Evolutionary conservation across 371 early-diverging fungal genomes (phyloP).

Genomic region (Lichtheimia ramosa): DNA sequence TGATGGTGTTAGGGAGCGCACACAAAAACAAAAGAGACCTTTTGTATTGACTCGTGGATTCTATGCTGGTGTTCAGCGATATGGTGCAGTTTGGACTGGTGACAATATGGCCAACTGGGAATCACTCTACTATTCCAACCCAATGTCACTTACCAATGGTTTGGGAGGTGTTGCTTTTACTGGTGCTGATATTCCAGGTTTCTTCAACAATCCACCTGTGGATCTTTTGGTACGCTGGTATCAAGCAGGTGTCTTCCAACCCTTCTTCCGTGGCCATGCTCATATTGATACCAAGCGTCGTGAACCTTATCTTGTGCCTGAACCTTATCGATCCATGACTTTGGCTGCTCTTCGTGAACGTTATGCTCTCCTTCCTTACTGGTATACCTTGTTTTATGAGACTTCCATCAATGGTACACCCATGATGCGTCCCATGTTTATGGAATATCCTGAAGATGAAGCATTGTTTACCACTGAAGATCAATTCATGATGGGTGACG

Average conservation of each 20-base stretch:
- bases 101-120: conserved; percentile 88
- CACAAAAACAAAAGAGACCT: conserved; percentile 63
- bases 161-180: conserved; percentile 76
- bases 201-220: conserved; percentile 84
- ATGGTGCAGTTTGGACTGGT: conserved; percentile 92
- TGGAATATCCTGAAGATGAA: conserved; percentile 80
- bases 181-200: conserved; percentile 93
- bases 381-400: conserved; percentile 83
- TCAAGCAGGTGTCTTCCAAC: conserved; percentile 87
- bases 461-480: conserved; percentile 72
- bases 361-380: conserved; percentile 77
- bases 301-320: conserved; percentile 94
- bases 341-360: conserved; percentile 73
- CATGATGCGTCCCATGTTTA: conserved; percentile 83
- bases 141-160: conserved; percentile 81
- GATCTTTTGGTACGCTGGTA: conserved; percentile 89
- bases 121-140: conserved; percentile 70
- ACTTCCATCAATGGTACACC: conserved; percentile 67
- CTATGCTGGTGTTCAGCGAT: conserved; percentile 86
- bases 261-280: conserved; percentile 93
- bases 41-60: conserved; percentile 90
- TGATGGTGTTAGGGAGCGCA: conserved; percentile 55
- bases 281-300: conserved; percentile 94
- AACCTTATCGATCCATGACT: conserved; percentile 69
- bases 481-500: conserved; percentile 81